phyloP scores from a whole-genome alignment of 2,329 filamentous ascomycete genomes.

The Cryphonectria parasitica region DNA sequence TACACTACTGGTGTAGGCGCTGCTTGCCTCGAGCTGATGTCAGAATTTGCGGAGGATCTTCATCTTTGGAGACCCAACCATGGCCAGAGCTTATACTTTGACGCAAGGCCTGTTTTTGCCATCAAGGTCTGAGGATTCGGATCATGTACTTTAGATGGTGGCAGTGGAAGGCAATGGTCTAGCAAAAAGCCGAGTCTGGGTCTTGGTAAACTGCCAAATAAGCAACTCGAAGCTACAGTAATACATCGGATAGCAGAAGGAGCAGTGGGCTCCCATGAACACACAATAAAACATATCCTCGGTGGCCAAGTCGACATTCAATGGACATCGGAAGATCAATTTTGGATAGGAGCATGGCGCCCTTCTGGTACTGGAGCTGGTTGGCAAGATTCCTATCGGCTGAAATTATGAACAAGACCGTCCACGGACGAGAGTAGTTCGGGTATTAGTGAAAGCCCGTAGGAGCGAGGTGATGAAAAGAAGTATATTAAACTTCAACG shows the following conservation, averaged over 20 bases:
- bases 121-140: too few species aligned
- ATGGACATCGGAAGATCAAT: background rate
- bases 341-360: background rate
- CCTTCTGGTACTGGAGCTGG: too few species aligned
- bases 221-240: background rate
- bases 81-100: too few species aligned
- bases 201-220: background rate
- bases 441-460: background rate
- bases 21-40: conserved; percentile 18
- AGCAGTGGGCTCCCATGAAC: background rate
- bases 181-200: too few species aligned
- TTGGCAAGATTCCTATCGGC: background rate
- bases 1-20: conserved; percentile 5
- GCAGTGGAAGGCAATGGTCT: too few species aligned
- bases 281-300: background rate
- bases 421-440: background rate
- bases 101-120: too few species aligned
- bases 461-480: background rate
- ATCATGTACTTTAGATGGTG: too few species aligned
- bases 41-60: background rate
- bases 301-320: background rate
- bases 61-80: too few species aligned
- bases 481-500: background rate
- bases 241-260: background rate
- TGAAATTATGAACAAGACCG: background rate